These are phyloP conservation scores for Dispira parvispora DNA, from an alignment of 192 early-diverging fungal species.

Conservation along the genomic window DNA sequence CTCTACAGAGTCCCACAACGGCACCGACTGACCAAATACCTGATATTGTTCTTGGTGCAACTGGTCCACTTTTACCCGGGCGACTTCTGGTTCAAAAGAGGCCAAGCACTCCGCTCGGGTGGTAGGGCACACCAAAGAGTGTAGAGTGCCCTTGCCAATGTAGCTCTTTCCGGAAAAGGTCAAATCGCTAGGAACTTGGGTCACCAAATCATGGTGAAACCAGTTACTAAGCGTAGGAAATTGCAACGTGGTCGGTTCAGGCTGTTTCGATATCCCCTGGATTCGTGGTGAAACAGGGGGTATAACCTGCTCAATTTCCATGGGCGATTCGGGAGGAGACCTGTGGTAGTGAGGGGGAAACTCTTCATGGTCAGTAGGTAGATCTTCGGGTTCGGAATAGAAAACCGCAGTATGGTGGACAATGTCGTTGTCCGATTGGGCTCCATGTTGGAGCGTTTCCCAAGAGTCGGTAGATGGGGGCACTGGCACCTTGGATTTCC, in stretches of 20 bases:
- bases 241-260: background rate
- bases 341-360: background rate
- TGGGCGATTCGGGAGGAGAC: background rate
- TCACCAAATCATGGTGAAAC: background rate
- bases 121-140: no score
- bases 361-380: slow-evolving; percentile 2
- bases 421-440: background rate
- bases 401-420: background rate
- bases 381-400: background rate
- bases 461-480: background rate
- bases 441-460: background rate
- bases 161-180: slow-evolving; percentile 5
- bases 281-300: background rate
- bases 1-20: no score
- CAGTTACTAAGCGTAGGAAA: background rate
- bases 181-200: background rate
- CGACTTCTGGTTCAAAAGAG: no score
- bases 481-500: background rate
- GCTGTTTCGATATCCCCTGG: background rate
- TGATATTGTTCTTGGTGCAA: no score
- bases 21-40: no score
- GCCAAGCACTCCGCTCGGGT: no score
- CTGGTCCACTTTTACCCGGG: no score
- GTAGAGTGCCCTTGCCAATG: background rate
- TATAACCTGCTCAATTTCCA: background rate